These are phyloP conservation scores for Phytophthora tubulina DNA, from an alignment of 352 stramenopile genomes.

Conservation along the genomic window DNA sequence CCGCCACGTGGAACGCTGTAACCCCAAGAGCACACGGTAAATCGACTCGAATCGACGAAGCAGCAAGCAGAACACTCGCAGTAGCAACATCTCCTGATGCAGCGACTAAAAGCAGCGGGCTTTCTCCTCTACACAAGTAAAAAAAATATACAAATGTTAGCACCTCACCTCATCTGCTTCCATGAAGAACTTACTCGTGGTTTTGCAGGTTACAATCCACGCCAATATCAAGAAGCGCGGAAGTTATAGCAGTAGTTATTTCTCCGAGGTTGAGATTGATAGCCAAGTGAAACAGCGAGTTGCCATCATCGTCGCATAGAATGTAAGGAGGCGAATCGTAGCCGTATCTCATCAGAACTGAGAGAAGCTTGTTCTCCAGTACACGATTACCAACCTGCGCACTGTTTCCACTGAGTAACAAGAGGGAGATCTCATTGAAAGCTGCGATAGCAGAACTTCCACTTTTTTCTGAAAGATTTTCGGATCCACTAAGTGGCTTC, in stretches of 20 bases:
- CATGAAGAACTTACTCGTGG: conserved; percentile 51
- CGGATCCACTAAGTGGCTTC: too few species aligned
- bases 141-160: not conserved
- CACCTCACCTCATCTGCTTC: not conserved
- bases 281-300: conserved; percentile 61
- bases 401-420: conserved; percentile 12
- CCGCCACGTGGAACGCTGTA: conserved; percentile 66
- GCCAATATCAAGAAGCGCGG: conserved; percentile 41
- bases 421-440: conserved; percentile 15
- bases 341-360: not conserved
- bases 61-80: conserved; percentile 14
- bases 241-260: conserved; percentile 28
- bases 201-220: conserved; percentile 65
- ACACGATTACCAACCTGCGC: not conserved
- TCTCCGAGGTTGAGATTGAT: conserved; percentile 47
- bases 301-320: conserved; percentile 52
- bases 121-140: conserved; percentile 49
- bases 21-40: conserved; percentile 54
- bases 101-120: conserved; percentile 59
- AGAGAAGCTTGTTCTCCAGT: conserved; percentile 15
- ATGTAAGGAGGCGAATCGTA: not conserved
- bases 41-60: conserved; percentile 48
- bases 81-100: conserved; percentile 57
- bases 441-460: not conserved
- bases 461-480: not conserved